These are phyloP conservation scores for Monocercomonoides exilis DNA, from an alignment of 78 protist genomes.

Conservation along the genomic window DNA sequence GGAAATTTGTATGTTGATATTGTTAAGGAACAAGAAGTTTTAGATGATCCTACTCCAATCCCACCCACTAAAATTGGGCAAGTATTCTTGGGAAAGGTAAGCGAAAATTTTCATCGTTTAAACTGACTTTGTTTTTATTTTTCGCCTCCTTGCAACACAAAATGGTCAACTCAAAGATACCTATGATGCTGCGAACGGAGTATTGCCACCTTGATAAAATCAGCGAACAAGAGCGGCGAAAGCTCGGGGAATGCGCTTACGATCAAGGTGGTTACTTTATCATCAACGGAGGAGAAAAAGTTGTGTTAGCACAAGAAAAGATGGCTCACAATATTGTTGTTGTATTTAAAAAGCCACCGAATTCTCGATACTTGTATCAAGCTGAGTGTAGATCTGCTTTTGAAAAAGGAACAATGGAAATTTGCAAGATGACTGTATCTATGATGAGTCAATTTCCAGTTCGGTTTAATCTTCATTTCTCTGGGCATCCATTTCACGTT, in stretches of 20 bases:
- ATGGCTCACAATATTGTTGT: conserved; percentile 82
- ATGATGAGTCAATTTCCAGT: neutral
- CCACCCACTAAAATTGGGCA: too few relatives aligned
- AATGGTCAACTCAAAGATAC: too few relatives aligned
- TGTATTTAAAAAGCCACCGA: conserved; percentile 54
- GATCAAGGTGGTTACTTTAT: conserved; percentile 99
- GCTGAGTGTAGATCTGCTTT: conserved; percentile 81
- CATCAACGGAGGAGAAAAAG: conserved; percentile 96
- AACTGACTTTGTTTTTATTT: too few relatives aligned
- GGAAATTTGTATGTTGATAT: too few relatives aligned
- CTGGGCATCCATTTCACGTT: conserved; percentile 27
- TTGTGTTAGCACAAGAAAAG: conserved; percentile 95
- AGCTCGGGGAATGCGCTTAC: conserved; percentile 87
- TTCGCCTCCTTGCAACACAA: too few relatives aligned
- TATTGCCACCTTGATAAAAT: conserved; percentile 61
- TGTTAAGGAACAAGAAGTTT: too few relatives aligned
- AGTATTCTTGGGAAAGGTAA: too few relatives aligned
- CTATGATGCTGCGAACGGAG: conserved; percentile 92
- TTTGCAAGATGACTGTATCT: neutral
- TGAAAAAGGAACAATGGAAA: conserved; percentile 38
- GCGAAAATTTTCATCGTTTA: too few relatives aligned
- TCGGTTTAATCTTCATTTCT: too few relatives aligned
- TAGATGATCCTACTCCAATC: too few relatives aligned
- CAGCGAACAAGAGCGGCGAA: conserved; percentile 36
- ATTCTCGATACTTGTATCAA: conserved; percentile 44